Conservation (phyloP, 257 asterid genomes). For the Solanum ossicruentum region DNA sequence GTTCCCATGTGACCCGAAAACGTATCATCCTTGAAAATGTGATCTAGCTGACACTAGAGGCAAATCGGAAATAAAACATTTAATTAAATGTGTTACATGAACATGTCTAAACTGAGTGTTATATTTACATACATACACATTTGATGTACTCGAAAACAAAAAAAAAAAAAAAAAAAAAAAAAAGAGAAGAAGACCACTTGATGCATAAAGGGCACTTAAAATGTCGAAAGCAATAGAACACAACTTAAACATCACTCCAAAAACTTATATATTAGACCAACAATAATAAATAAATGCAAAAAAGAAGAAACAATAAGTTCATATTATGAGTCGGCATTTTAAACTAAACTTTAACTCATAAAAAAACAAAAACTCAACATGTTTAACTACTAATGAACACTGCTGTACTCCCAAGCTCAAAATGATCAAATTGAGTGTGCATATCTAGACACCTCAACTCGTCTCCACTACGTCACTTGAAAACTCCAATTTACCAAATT, state of each 20-base stretch:
- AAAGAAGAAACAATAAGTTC: not conserved
- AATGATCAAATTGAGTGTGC: not conserved
- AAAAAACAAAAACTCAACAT: not conserved
- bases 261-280: not conserved
- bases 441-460: not conserved
- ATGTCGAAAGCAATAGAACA: not conserved
- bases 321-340: not conserved
- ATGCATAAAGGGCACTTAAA: not conserved
- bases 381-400: not conserved
- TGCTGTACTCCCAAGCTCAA: not conserved
- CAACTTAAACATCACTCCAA: not conserved
- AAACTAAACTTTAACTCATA: not conserved
- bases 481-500: not conserved
- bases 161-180: not conserved
- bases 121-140: not conserved
- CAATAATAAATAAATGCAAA: not conserved
- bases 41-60: slow-evolving; percentile 84
- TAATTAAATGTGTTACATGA: not conserved
- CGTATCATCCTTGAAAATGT: slow-evolving; percentile 78
- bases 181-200: not conserved
- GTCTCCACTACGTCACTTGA: not conserved
- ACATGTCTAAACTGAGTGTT: not conserved
- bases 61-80: not conserved
- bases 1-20: slow-evolving; percentile 83
- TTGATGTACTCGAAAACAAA: not conserved